Percentiles rank a stretch among this genome's conserved stretches.
Evolutionary conservation across 768 basidiomycete genomes (phyloP).

Genomic region (Boletellus ananas): DNA sequence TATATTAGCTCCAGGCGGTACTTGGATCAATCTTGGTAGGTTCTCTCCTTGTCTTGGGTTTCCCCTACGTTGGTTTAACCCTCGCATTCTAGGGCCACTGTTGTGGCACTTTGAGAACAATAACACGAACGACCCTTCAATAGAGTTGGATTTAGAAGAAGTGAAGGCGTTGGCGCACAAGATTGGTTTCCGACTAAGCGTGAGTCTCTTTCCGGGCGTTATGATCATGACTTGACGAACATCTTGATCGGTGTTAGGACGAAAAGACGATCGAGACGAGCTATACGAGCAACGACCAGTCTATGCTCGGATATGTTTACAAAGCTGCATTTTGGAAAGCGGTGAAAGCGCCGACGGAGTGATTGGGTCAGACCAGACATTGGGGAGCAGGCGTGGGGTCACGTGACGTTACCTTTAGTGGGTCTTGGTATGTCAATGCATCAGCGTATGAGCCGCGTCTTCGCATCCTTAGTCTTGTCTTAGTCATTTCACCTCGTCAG

Average conservation of each 20-base stretch:
- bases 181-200: conserved; percentile 81
- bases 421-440: too few relatives aligned
- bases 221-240: background rate
- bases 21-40: conserved; percentile 88
- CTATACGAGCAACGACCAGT: conserved; percentile 78
- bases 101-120: conserved; percentile 99
- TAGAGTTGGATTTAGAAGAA: conserved; percentile 90
- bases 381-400: too few relatives aligned
- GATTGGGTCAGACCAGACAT: background rate
- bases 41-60: background rate
- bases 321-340: conserved; percentile 84
- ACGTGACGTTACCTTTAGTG: too few relatives aligned
- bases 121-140: conserved; percentile 67
- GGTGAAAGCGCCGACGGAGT: conserved; percentile 33
- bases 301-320: conserved; percentile 84
- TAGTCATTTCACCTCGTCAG: too few relatives aligned
- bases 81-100: conserved; percentile 59
- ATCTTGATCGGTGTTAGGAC: conserved; percentile 58
- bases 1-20: conserved; percentile 78
- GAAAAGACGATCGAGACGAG: conserved; percentile 78
- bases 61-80: background rate
- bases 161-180: conserved; percentile 67
- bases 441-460: too few relatives aligned
- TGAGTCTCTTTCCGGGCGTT: conserved; percentile 34
- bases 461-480: too few relatives aligned